Evolutionary conservation across 352 stramenopile species (phyloP).

Genomic region (Phytophthora aleatoria): DNA sequence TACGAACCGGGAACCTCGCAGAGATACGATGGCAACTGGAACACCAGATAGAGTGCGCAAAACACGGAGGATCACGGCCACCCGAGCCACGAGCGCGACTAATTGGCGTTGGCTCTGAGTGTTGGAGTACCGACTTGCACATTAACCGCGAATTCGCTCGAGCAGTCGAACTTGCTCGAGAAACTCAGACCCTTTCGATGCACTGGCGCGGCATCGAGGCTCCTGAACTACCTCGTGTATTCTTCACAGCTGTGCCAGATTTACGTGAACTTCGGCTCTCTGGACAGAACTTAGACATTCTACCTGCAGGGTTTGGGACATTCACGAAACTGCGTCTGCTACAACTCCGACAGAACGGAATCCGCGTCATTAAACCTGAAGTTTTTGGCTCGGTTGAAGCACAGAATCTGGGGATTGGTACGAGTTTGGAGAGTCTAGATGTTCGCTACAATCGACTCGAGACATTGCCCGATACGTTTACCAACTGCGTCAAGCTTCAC

Average conservation of each 20-base stretch:
- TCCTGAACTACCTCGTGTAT: slow-evolving; percentile 45
- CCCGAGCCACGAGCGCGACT: slow-evolving; percentile 40
- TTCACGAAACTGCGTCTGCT: slow-evolving; percentile 57
- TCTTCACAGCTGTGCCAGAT: slow-evolving; percentile 48
- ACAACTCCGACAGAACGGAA: slow-evolving; percentile 66
- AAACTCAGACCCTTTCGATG: slow-evolving; percentile 55
- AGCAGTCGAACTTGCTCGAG: slow-evolving; percentile 41
- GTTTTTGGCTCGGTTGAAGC: slow-evolving; percentile 35
- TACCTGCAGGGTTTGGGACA: slow-evolving; percentile 43
- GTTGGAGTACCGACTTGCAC: slow-evolving; percentile 76
- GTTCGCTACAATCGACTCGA: slow-evolving; percentile 69
- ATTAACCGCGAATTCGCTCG: slow-evolving; percentile 59
- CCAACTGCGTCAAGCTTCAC: slow-evolving; percentile 42
- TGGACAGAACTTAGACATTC: slow-evolving; percentile 47
- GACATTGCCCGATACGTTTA: slow-evolving; percentile 47
- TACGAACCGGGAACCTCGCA: slow-evolving; percentile 48
- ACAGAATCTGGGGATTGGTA: slow-evolving; percentile 11
- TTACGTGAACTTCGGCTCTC: slow-evolving; percentile 68
- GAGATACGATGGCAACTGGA: slow-evolving; percentile 62
- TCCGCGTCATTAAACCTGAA: slow-evolving; percentile 46
- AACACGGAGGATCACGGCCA: slow-evolving; percentile 34
- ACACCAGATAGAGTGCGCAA: slow-evolving; percentile 53
- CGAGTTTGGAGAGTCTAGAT: slow-evolving; percentile 58
- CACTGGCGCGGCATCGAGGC: slow-evolving; percentile 72
- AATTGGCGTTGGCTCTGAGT: slow-evolving; percentile 57